Base-by-base conservation (phyloP, 2,329 filamentous ascomycete genomes). In the Annulohypoxylon truncatum region DNA sequence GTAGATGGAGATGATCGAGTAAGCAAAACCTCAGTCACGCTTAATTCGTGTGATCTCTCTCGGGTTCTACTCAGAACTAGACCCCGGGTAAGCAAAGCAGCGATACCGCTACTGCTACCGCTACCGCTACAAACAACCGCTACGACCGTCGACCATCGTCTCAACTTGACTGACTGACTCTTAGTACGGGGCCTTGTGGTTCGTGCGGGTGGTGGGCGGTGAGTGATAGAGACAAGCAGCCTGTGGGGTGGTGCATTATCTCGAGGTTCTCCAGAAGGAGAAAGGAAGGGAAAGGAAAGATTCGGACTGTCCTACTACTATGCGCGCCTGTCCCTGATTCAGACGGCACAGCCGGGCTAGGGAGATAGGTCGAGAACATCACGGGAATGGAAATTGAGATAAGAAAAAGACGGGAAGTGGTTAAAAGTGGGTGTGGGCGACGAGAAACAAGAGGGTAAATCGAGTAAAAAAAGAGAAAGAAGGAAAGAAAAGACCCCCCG, bases 1-100 rank as follows among this genome's bases (percentile, higher is more conserved):
- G 38, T 46, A 63, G 22, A 67, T 64, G 59, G 60, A 67, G 56
- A 66, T 48, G 42, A 60, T 69, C 66, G 64, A 69, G 60, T 67
- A 66, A 71, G 67, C 65, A 42, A 48, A 48, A n/a, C 24, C 44
- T 48, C 29, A 64, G 51, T 63, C 53, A 66, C 47, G 35, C 55
- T 66, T n/a, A 28, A 63, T 35, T 47, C 5, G 52, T 64, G 13
- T 60, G 44, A 24, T 26, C 29, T 51, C 40, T 67, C 47, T 67
- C 64, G 42, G 61, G 26, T 61, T 64, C 56, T 69, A 63, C 64
- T 48, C 44, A 61, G 38, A 52, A 61, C 48, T 55, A 66, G 24
- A 29, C 38, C 38, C 29, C 44, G 47, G 46, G 64, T 60, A 54
- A 64, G 60, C 64, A 65, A 51, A 64, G 60, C 64, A 63, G 64